phyloP scores from a whole-genome alignment of 2,329 filamentous ascomycete species.

The Lachnellula subtilissima region DNA sequence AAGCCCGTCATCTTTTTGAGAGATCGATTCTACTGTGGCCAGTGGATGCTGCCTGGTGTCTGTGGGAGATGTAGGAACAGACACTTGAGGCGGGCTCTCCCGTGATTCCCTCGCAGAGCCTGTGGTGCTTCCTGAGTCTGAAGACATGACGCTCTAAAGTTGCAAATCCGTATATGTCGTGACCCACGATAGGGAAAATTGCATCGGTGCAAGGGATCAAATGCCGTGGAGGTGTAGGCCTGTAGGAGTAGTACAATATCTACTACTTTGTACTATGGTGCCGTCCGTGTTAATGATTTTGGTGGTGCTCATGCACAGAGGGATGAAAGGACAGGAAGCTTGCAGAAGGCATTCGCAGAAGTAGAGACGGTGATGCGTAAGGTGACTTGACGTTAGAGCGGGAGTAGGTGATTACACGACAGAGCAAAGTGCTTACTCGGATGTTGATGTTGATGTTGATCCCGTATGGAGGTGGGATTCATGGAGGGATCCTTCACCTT shows the following conservation, averaged over 20 bases:
- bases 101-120: constrained; percentile 12
- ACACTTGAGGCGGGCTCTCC: constrained; percentile 22
- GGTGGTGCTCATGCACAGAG: not conserved
- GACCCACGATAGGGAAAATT: not conserved
- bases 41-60: constrained; percentile 42
- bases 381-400: not conserved
- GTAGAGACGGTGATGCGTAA: not conserved
- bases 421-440: too few relatives aligned
- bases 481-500: too few relatives aligned
- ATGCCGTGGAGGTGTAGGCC: not conserved
- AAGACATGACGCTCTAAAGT: constrained; percentile 15
- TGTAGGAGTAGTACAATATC: not conserved
- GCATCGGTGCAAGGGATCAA: not conserved
- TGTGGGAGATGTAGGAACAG: constrained; percentile 41
- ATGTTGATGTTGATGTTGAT: too few relatives aligned
- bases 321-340: constrained; percentile 1
- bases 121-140: constrained; percentile 6
- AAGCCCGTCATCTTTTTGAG: constrained; percentile 39
- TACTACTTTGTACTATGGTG: not conserved
- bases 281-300: not conserved
- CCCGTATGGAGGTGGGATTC: too few relatives aligned
- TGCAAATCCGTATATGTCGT: not conserved
- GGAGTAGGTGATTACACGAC: not conserved
- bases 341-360: constrained; percentile 10
- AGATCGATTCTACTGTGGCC: constrained; percentile 23